Evolutionary conservation across 441 rosid species (phyloP), one percentile per base, ranked within the genome.

Genomic region (Pelargonium myrrhifolium): DNA sequence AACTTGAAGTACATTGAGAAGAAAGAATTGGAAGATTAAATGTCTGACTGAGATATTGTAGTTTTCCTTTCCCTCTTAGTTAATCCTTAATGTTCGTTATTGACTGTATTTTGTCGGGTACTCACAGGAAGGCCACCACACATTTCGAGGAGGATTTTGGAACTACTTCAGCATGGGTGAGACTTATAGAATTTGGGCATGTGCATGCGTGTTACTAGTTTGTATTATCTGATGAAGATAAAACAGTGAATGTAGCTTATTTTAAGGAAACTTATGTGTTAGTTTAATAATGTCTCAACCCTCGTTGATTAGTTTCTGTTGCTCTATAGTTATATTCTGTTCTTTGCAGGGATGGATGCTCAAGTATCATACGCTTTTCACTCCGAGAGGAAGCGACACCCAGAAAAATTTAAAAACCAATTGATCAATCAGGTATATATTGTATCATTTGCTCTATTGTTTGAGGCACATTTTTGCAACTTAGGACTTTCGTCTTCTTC

Each of bases 91-190:
- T 59, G 63, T 71, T n/a, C 12, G 58, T 66, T 66, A 31, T 31
- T 31, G 35, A 31, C 35, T 31, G 35, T 3, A 31, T 31, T 31
- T 6, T 31, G 35, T 31, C 35, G 20, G 6, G 45, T 68, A 4
- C 67, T 59, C 68, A 63, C 82, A 78, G 84, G 82, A 74, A 62
- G 83, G 83, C 17, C 67, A 68, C 72, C 83, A 78, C 72, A 78
- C 84, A 35, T 80, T 64, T 74, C 86, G 86, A 51, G 86, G 86
- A 56, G 86, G 86, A 58, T 83, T 80, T 75, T 83, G 86, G 86
- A 83, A 83, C 78, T 83, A 83, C 69, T 83, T 83, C 76, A 79
- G 86, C 78, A 75, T 83, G 77, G 86, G 84, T 80, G 77, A 67
- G 84, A 67, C 51, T 24, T 20, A 31, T 12, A 14, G 10, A 64